Evolutionary conservation across 805 yeast species (phyloP).

Genomic region (Sugiyamaella floridensis): DNA sequence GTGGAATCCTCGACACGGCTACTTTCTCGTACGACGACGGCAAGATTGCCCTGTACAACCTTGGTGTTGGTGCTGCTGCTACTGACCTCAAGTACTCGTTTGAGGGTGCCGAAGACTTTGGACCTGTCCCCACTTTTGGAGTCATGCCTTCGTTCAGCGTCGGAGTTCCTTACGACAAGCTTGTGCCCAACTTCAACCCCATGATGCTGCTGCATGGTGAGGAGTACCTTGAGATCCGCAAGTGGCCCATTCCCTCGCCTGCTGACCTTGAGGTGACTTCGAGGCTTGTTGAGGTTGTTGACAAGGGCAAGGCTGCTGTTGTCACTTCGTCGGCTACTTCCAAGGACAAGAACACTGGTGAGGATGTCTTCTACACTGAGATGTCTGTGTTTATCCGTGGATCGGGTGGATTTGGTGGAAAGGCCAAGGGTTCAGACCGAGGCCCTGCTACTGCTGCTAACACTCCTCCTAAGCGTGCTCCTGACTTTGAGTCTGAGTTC

Average conservation of each 20-base stretch:
- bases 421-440: conserved; percentile 48
- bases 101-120: conserved; percentile 71
- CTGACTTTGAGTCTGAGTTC: conserved; percentile 59
- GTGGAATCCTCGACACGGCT: conserved; percentile 40
- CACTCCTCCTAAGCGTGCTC: conserved; percentile 52
- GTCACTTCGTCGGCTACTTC: conserved; percentile 67
- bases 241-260: conserved; percentile 71
- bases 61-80: conserved; percentile 81
- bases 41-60: conserved; percentile 75
- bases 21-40: conserved; percentile 55
- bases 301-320: conserved; percentile 80
- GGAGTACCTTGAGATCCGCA: conserved; percentile 72
- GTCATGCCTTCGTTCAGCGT: conserved; percentile 76
- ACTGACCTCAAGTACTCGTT: conserved; percentile 70
- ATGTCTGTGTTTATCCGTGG: conserved; percentile 81
- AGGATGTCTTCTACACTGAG: conserved; percentile 68
- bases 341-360: conserved; percentile 60
- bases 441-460: conserved; percentile 58
- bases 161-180: conserved; percentile 36
- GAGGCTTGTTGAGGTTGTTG: conserved; percentile 64
- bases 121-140: conserved; percentile 83
- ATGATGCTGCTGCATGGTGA: conserved; percentile 91
- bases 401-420: conserved; percentile 44
- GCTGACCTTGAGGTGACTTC: conserved; percentile 57
- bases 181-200: conserved; percentile 80